phyloP scores from a whole-genome alignment of 2,329 filamentous ascomycete genomes.

The Aspergillus sp. region DNA sequence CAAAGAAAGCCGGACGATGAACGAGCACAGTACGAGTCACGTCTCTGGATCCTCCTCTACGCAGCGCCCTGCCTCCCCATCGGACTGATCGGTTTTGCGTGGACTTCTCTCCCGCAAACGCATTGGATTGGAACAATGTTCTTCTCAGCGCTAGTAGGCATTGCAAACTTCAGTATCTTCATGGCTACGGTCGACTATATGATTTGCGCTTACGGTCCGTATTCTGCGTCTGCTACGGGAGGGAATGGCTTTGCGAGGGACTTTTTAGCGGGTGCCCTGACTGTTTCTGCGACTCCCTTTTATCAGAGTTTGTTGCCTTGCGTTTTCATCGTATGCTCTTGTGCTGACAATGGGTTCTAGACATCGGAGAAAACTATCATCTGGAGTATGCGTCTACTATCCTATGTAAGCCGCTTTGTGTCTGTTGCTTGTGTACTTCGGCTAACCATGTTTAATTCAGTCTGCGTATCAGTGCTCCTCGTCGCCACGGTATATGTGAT shows the following conservation, averaged over 20 bases:
- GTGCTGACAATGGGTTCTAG: slow-evolving; percentile 14
- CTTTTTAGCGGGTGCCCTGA: slow-evolving; percentile 53
- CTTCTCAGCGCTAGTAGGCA: slow-evolving; percentile 5
- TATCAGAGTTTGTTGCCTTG: slow-evolving; percentile 16
- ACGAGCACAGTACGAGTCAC: slow-evolving; percentile 54
- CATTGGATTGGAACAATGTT: slow-evolving; percentile 25
- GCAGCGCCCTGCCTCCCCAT: slow-evolving; percentile 51
- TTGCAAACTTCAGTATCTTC: slow-evolving; percentile 7
- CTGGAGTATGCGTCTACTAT: slow-evolving; percentile 56
- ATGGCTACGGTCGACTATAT: slow-evolving; percentile 50
- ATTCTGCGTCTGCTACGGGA: slow-evolving; percentile 56
- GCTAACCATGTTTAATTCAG: slow-evolving; percentile 5
- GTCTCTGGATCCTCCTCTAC: slow-evolving; percentile 51
- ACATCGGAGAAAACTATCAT: slow-evolving; percentile 49
- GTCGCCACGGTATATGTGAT: slow-evolving; percentile 57
- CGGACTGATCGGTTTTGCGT: slow-evolving; percentile 54
- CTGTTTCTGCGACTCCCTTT: slow-evolving; percentile 48
- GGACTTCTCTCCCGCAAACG: slow-evolving; percentile 52
- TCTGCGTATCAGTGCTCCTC: slow-evolving; percentile 53
- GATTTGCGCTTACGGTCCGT: slow-evolving; percentile 57
- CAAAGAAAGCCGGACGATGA: slow-evolving; percentile 38
- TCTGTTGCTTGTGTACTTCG: too few species aligned
- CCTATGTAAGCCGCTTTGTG: slow-evolving; percentile 35
- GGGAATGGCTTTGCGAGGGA: slow-evolving; percentile 59
- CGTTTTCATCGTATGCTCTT: too few species aligned